phyloP scores from a whole-genome alignment of 2,329 filamentous ascomycete species.

The Fusarium redolens region DNA sequence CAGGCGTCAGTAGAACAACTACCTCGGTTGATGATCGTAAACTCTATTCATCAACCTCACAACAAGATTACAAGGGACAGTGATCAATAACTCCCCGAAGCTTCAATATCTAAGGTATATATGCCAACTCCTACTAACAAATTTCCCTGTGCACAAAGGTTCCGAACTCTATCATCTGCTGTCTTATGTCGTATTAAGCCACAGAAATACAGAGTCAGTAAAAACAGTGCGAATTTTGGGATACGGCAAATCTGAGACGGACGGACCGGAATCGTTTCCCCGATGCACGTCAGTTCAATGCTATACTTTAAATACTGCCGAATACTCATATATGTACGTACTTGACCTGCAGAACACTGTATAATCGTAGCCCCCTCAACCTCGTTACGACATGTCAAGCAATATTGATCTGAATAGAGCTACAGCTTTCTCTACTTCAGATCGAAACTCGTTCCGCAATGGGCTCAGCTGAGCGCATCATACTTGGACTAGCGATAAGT shows the following conservation, averaged over 20 bases:
- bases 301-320: slow-evolving; percentile 18
- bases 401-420: not conserved
- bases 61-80: not conserved
- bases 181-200: not conserved
- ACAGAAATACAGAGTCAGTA: not conserved
- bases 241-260: slow-evolving; percentile 3
- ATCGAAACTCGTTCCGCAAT: not conserved
- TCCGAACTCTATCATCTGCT: not conserved
- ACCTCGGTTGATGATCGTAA: slow-evolving; percentile 10
- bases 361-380: not conserved
- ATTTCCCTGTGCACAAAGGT: not conserved
- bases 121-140: not conserved
- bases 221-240: not conserved
- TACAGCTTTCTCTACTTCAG: not conserved
- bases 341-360: not conserved
- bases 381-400: not conserved
- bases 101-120: not conserved
- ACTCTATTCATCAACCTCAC: slow-evolving; percentile 1
- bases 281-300: slow-evolving; percentile 22
- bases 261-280: slow-evolving; percentile 7
- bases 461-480: not conserved
- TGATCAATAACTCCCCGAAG: not conserved
- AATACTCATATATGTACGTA: slow-evolving; percentile 8
- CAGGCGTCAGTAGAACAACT: slow-evolving; percentile 1
- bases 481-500: not conserved